Evolutionary conservation across 129 eudicot species (phyloP), one percentile per base, ranked within the genome.

Genomic region (Pulicaria dysenterica): DNA sequence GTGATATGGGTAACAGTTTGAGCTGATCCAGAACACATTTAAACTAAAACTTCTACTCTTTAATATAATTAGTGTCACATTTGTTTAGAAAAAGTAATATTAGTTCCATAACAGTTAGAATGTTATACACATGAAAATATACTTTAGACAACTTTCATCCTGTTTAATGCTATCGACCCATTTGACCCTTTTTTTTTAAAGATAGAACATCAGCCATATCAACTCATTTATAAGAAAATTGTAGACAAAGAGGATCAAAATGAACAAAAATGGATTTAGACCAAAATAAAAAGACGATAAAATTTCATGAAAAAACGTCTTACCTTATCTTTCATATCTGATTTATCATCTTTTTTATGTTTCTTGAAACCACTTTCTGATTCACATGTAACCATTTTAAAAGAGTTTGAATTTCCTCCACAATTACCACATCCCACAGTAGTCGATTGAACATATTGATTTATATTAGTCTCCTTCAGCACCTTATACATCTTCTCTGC

Each of bases 401-500:
- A 69, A 9, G 86, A 81, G 43, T 77, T 61, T 50, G 80, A 13
- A 62, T 79, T 58, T 16, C 73, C 88, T 73, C 86, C 90, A 73
- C 88, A 81, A 39, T 82, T 71, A 48, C 90, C 86, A 79, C 88
- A 76, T 68, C 88, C 81, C 44, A 79, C 67, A 7, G 74, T 58
- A 67, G 74, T 58, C 34, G 87, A 40, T 57, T 70, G 85, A 67
- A 79, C 84, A 13, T 77, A 69, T 74, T 69, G 79, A 47, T 72
- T 80, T 39, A 64, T 36, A 38, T 76, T 75, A 42, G 77, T 69
- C 47, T 75, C 69, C 49, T 71, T 91, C 51, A 87, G 44, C 78
- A 88, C 80, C 61, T 87, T 81, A 55, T 82, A 89, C 89, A 84
- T 86, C 88, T 80, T 81, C 76, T 75, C 87, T 37, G 96, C 91